phyloP scores from a whole-genome alignment of 306 rosid genomes.

The Vicia faba region DNA sequence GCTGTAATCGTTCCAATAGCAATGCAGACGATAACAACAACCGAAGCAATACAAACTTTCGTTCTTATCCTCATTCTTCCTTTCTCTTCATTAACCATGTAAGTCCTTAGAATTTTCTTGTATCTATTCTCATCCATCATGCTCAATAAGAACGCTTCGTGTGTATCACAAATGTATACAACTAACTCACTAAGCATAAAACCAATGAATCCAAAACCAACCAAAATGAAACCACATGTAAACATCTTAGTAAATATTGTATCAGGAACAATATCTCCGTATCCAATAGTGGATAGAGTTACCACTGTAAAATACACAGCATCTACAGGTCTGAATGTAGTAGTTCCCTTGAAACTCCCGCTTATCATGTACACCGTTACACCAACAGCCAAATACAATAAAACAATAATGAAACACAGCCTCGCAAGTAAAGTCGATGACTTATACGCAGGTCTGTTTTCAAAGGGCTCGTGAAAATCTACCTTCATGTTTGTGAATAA shows the following conservation, averaged over 20 bases:
- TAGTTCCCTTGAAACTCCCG: slow-evolving; percentile 50
- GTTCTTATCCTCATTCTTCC: slow-evolving; percentile 78
- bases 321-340: slow-evolving; percentile 54
- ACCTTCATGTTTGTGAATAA: slow-evolving; percentile 40
- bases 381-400: slow-evolving; percentile 52
- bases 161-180: slow-evolving; percentile 62
- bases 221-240: slow-evolving; percentile 61
- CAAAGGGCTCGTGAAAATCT: slow-evolving; percentile 34
- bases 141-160: slow-evolving; percentile 57
- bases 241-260: slow-evolving; percentile 57
- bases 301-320: slow-evolving; percentile 70
- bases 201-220: slow-evolving; percentile 66
- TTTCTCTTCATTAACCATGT: slow-evolving; percentile 61
- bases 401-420: slow-evolving; percentile 46
- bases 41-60: slow-evolving; percentile 57
- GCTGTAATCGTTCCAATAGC: slow-evolving; percentile 53
- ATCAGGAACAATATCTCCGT: slow-evolving; percentile 77
- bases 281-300: slow-evolving; percentile 74
- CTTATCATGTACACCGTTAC: slow-evolving; percentile 43
- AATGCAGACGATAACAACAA: slow-evolving; percentile 59
- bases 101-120: slow-evolving; percentile 47
- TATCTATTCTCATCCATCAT: slow-evolving; percentile 53
- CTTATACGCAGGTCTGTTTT: slow-evolving; percentile 21
- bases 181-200: slow-evolving; percentile 62
- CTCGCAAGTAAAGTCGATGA: slow-evolving; percentile 44